phyloP scores from a whole-genome alignment of 441 rosid species.

The Croton setiger region DNA sequence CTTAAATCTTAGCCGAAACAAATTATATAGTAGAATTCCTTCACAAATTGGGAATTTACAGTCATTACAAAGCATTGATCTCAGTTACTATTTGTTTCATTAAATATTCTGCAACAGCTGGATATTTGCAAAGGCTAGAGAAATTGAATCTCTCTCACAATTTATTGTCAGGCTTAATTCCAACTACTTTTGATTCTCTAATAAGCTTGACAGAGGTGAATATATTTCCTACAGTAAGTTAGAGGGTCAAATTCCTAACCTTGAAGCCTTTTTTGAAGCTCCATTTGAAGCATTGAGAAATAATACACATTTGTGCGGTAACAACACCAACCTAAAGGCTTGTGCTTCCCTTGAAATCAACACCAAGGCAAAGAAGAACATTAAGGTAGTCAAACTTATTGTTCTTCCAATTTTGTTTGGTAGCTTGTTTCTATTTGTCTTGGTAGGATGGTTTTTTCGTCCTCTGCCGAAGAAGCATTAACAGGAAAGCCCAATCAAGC shows the following conservation, averaged over 20 bases:
- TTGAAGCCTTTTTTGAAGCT: not conserved
- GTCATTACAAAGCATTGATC: too few species aligned
- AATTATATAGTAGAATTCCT: not conserved
- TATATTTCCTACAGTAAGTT: slow-evolving; percentile 4
- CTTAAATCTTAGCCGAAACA: not conserved
- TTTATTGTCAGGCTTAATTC: slow-evolving; percentile 12
- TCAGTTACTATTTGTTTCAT: not conserved
- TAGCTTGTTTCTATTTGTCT: too few species aligned
- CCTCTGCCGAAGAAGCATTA: too few species aligned
- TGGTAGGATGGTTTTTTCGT: too few species aligned
- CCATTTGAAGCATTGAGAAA: not conserved
- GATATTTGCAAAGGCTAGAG: not conserved
- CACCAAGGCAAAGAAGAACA: too few species aligned
- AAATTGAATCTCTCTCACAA: slow-evolving; percentile 3
- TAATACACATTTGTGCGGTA: not conserved
- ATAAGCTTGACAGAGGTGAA: slow-evolving; percentile 9
- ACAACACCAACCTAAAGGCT: not conserved
- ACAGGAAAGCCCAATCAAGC: too few species aligned
- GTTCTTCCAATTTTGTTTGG: too few species aligned
- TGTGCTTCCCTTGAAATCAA: not conserved
- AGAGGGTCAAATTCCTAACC: not conserved
- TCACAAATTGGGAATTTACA: not conserved
- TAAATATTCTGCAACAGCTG: not conserved
- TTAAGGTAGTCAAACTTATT: too few species aligned
- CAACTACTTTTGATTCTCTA: not conserved